A percentile compares a stretch with the other conserved stretches of the same genome.
These are phyloP conservation scores for Trametes villosa DNA, from an alignment of 768 basidiomycete species.

Conservation along the genomic window DNA sequence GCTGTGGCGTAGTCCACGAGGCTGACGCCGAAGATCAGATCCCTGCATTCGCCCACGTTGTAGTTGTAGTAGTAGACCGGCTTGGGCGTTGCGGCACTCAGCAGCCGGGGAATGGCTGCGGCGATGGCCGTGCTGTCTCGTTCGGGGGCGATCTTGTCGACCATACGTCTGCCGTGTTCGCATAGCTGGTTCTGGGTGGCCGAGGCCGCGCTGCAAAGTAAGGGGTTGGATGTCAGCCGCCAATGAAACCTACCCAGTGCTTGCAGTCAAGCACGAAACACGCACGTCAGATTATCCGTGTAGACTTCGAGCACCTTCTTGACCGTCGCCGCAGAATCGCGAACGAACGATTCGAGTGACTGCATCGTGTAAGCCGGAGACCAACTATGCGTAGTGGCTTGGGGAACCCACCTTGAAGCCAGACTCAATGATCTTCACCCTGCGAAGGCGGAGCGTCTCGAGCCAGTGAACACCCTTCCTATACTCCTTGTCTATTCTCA, in stretches of 20 bases:
- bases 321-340: constrained; percentile 68
- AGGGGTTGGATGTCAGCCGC: not conserved
- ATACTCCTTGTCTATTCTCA: constrained; percentile 79
- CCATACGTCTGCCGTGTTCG: constrained; percentile 59
- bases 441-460: constrained; percentile 84
- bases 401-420: constrained; percentile 70
- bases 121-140: constrained; percentile 66
- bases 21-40: constrained; percentile 88
- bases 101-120: constrained; percentile 59
- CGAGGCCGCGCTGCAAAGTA: constrained; percentile 65
- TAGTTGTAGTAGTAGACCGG: constrained; percentile 78
- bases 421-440: constrained; percentile 80
- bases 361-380: constrained; percentile 35
- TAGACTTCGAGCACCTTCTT: constrained; percentile 73
- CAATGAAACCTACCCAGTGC: not conserved
- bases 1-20: constrained; percentile 89
- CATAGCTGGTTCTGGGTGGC: constrained; percentile 78
- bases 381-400: not conserved
- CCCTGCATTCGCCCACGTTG: constrained; percentile 82
- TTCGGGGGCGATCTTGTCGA: constrained; percentile 71
- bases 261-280: constrained; percentile 7
- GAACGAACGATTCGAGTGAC: constrained; percentile 82
- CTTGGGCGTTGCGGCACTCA: constrained; percentile 69
- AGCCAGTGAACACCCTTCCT: constrained; percentile 88
- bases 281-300: constrained; percentile 79